phyloP scores from a whole-genome alignment of 2,329 filamentous ascomycete species.

The Periconia sp. region DNA sequence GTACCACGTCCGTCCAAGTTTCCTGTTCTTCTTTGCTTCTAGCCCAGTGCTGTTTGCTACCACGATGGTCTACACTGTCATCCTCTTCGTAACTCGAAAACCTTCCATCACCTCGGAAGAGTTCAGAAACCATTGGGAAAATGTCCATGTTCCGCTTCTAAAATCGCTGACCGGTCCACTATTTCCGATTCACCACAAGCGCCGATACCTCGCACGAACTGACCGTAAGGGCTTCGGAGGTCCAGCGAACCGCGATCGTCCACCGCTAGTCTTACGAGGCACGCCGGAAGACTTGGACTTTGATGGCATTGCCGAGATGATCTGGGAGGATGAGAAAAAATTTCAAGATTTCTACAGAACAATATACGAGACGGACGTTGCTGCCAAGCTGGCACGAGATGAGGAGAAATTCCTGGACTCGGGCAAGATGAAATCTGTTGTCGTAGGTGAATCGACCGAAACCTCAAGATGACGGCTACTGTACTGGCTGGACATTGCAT shows the following conservation, averaged over 20 bases:
- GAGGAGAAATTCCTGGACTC: slow-evolving; percentile 31
- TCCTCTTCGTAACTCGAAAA: slow-evolving; percentile 33
- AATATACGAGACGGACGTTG: slow-evolving; percentile 28
- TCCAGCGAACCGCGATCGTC: slow-evolving; percentile 28
- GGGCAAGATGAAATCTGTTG: slow-evolving; percentile 26
- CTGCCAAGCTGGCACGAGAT: slow-evolving; percentile 26
- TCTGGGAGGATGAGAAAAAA: slow-evolving; percentile 25
- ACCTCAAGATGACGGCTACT: no score
- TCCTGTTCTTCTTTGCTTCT: no score
- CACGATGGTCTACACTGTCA: slow-evolving; percentile 31
- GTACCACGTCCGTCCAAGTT: no score
- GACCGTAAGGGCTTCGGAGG: slow-evolving; percentile 32
- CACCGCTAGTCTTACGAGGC: slow-evolving; percentile 29
- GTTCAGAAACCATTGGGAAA: slow-evolving; percentile 37
- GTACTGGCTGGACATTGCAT: no score
- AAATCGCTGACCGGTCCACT: slow-evolving; percentile 21
- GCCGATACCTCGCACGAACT: slow-evolving; percentile 34
- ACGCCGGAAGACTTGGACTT: slow-evolving; percentile 28
- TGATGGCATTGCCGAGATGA: slow-evolving; percentile 34
- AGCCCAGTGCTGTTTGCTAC: no score
- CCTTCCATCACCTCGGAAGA: slow-evolving; percentile 25
- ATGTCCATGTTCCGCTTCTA: slow-evolving; percentile 31
- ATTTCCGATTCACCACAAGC: slow-evolving; percentile 29
- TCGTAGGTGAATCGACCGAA: slow-evolving; percentile 31
- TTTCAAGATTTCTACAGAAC: slow-evolving; percentile 34